phyloP scores from a whole-genome alignment of 169 alveolate species.

The Plasmodium chabaudi region DNA sequence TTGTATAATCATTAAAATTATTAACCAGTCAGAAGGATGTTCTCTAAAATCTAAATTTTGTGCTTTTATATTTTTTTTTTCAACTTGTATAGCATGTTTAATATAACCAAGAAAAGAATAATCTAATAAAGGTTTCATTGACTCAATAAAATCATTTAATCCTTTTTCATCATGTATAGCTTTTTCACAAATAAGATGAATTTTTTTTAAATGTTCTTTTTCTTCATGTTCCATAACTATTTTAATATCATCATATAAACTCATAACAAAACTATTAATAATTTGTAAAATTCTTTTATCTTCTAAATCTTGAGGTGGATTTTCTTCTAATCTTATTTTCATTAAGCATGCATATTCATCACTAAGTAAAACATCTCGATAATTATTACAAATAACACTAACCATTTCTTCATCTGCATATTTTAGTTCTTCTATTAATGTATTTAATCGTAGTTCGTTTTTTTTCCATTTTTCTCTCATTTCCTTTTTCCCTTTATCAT shows the following conservation, averaged over 20 bases:
- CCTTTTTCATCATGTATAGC: conserved; percentile 77
- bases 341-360: conserved; percentile 69
- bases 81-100: conserved; percentile 77
- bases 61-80: conserved; percentile 56
- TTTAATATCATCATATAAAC: conserved; percentile 80
- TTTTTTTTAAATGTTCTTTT: conserved; percentile 78
- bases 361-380: conserved; percentile 67
- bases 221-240: conserved; percentile 75
- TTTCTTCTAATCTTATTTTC: conserved; percentile 44
- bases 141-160: conserved; percentile 77
- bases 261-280: conserved; percentile 74
- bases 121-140: conserved; percentile 80
- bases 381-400: conserved; percentile 63
- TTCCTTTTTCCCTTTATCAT: conserved; percentile 25
- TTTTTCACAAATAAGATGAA: conserved; percentile 78
- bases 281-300: conserved; percentile 62
- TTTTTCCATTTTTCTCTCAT: conserved; percentile 74
- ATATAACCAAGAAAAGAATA: conserved; percentile 80
- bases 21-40: conserved; percentile 80
- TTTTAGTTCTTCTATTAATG: conserved; percentile 40
- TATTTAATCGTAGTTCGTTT: conserved; percentile 63
- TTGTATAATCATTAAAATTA: conserved; percentile 78
- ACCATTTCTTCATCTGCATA: conserved; percentile 61
- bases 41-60: conserved; percentile 73
- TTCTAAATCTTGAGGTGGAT: conserved; percentile 29